Percentiles rank a stretch among this genome's conserved stretches.
Evolutionary conservation across 1,284 basidiomycete species (phyloP).

Genomic region (Inonotus hispidus): DNA sequence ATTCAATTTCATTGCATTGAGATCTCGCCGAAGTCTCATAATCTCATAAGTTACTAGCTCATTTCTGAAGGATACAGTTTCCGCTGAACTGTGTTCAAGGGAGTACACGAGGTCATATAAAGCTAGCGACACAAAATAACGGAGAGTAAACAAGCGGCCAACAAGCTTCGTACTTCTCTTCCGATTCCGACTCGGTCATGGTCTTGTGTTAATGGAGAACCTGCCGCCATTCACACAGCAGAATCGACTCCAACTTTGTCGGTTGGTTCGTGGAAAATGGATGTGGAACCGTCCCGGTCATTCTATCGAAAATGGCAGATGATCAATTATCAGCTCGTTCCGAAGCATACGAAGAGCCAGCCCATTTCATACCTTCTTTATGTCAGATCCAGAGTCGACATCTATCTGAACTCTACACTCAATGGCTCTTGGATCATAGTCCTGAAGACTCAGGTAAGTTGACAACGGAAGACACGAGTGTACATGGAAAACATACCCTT

Average conservation of each 20-base stretch:
- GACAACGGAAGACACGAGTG: not conserved
- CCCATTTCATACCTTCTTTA: not conserved
- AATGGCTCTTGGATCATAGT: not conserved
- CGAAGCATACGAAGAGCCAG: not conserved
- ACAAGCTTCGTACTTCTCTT: no score
- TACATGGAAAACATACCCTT: not conserved
- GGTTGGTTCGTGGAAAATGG: not conserved
- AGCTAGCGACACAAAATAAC: no score
- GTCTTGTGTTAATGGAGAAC: not conserved
- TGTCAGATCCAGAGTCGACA: not conserved
- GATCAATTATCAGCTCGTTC: not conserved
- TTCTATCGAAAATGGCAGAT: not conserved
- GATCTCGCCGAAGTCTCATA: no score
- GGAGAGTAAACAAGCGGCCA: no score
- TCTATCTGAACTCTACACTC: not conserved
- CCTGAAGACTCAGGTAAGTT: not conserved
- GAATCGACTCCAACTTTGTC: not conserved
- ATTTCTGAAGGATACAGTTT: no score
- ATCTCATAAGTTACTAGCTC: no score
- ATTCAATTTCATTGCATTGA: no score
- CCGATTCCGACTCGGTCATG: no score
- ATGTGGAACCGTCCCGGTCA: not conserved
- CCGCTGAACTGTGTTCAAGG: no score
- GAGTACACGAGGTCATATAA: no score
- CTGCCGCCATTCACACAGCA: not conserved